phyloP scores from a whole-genome alignment of 1,139 yeast genomes.

The Hyphopichia khmerensis region DNA sequence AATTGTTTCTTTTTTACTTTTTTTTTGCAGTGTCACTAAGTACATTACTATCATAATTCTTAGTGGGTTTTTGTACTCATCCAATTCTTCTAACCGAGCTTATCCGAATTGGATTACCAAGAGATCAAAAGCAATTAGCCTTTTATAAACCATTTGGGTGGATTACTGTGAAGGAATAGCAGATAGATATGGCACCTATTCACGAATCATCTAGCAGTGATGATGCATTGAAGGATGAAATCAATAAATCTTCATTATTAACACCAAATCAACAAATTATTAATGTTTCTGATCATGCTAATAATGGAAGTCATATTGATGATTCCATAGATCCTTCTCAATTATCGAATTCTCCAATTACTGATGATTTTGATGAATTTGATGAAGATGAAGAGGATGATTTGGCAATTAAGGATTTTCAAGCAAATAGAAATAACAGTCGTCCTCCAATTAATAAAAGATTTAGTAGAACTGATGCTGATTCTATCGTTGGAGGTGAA shows the following conservation, averaged over 20 bases:
- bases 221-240: not conserved
- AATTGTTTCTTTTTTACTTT: too few species aligned
- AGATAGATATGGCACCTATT: too few species aligned
- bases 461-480: constrained; percentile 32
- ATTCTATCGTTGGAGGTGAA: constrained; percentile 43
- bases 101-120: too few species aligned
- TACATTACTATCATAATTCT: too few species aligned
- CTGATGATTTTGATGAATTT: not conserved
- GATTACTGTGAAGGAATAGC: too few species aligned
- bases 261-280: not conserved
- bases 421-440: not conserved
- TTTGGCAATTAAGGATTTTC: not conserved
- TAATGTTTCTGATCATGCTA: too few species aligned
- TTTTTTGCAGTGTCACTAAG: too few species aligned
- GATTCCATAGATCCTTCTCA: not conserved
- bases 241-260: not conserved
- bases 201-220: not conserved
- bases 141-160: too few species aligned
- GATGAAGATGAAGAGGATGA: constrained; percentile 2
- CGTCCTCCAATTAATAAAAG: constrained; percentile 6
- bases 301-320: too few species aligned
- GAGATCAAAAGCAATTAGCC: too few species aligned
- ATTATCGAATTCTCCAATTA: constrained; percentile 1
- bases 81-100: too few species aligned
- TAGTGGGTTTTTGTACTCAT: too few species aligned